These are phyloP conservation scores for Pseudocercospora vitis DNA, from an alignment of 2,329 filamentous ascomycete species.

Conservation along the genomic window DNA sequence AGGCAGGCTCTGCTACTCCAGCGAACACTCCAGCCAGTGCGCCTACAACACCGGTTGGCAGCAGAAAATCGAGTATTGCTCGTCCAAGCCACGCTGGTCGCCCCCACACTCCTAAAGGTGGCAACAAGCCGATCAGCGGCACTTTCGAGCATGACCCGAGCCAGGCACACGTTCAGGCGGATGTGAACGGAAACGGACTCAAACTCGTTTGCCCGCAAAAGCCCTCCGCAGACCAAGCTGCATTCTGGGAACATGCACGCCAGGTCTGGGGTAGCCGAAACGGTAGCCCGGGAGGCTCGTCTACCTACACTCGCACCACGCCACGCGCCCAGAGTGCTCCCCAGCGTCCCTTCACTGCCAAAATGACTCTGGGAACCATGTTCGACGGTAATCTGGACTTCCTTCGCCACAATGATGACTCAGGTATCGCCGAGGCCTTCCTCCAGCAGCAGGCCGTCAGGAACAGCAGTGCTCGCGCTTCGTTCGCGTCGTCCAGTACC, in stretches of 20 bases:
- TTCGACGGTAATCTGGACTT: slow-evolving; percentile 54
- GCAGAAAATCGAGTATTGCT: not conserved
- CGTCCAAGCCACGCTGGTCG: slow-evolving; percentile 1
- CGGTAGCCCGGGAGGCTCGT: slow-evolving; percentile 34
- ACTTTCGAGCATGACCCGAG: slow-evolving; percentile 27
- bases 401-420: slow-evolving; percentile 67
- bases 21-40: slow-evolving; percentile 19
- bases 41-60: slow-evolving; percentile 26
- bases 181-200: slow-evolving; percentile 25
- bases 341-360: slow-evolving; percentile 36
- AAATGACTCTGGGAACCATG: slow-evolving; percentile 36
- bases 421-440: slow-evolving; percentile 46
- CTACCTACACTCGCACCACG: slow-evolving; percentile 26
- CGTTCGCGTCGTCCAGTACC: slow-evolving; percentile 54
- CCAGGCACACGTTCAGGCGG: slow-evolving; percentile 24
- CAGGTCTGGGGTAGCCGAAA: slow-evolving; percentile 31
- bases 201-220: slow-evolving; percentile 26
- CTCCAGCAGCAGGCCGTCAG: slow-evolving; percentile 42
- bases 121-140: slow-evolving; percentile 20
- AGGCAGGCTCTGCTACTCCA: slow-evolving; percentile 12
- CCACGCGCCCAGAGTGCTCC: slow-evolving; percentile 25
- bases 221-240: slow-evolving; percentile 23
- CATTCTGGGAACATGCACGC: slow-evolving; percentile 36
- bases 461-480: slow-evolving; percentile 42
- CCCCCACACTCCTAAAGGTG: slow-evolving; percentile 2